Evolutionary conservation across 768 basidiomycete species (phyloP).

Genomic region (Hericium coralloides): DNA sequence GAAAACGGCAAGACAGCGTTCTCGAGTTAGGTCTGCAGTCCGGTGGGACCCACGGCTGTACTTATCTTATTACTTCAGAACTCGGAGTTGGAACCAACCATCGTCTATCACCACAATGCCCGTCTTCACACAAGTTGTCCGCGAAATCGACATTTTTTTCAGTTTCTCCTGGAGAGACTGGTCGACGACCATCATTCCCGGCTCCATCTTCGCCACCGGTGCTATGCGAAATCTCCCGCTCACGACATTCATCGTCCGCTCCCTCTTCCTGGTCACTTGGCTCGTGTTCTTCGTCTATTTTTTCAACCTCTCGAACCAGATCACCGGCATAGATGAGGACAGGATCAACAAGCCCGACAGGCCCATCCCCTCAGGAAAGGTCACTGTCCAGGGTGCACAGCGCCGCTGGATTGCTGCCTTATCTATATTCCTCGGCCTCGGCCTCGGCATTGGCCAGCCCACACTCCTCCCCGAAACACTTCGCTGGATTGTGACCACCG

Average conservation of each 20-base stretch:
- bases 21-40: too few relatives aligned
- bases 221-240: background rate
- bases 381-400: too few relatives aligned
- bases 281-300: constrained; percentile 20
- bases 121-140: background rate
- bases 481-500: background rate
- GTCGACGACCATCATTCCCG: background rate
- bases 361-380: constrained; percentile 20
- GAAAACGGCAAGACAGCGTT: too few relatives aligned
- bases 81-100: too few relatives aligned
- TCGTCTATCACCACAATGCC: too few relatives aligned
- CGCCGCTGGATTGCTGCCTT: background rate
- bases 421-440: background rate
- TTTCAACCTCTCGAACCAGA: constrained; percentile 25
- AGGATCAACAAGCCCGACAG: constrained; percentile 20
- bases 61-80: too few relatives aligned
- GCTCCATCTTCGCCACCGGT: background rate
- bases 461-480: background rate
- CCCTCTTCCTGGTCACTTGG: constrained; percentile 15
- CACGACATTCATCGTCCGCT: background rate
- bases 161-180: background rate
- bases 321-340: constrained; percentile 16
- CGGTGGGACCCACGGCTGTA: too few relatives aligned
- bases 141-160: background rate
- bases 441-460: background rate